Evolutionary conservation across 202 grass and related monocot species (phyloP), one percentile per base, ranked within the genome.

Genomic region (Zoysia matrella): DNA sequence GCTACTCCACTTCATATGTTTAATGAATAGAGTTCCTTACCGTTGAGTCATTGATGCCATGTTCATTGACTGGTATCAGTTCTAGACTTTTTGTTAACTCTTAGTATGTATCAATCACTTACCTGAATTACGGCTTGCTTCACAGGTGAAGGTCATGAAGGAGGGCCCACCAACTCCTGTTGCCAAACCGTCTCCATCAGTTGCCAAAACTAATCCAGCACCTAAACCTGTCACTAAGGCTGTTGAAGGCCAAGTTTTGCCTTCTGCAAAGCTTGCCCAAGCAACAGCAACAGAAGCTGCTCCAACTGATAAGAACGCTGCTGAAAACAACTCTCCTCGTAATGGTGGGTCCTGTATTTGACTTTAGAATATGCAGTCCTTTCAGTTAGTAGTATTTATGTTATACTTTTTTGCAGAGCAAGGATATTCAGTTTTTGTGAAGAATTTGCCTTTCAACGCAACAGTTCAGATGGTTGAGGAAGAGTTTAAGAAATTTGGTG

Each of bases 401-500:
- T 22, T 72, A 68, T 61, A 64, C 85, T 89, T 8, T 47, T 47
- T 2, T 98, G 40, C 72, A 99, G 96, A 81, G 73, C 90, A 86
- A 83, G 93, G 96, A 15, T 89, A 89, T 91, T 96, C 93, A n/a
- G 84, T 99, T 84, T 96, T 86, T 69, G 60, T 96, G 47, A 90
- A 88, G 56, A 87, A 87, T 86, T 86, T 99, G 77, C 91, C 93
- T 74, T 82, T 66, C 67, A 81, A 89, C 63, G 82, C 85, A 4
- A 90, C 83, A 15, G 69, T 89, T 66, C 83, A 94, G 58, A 87
- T 85, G 62, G 81, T 96, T 8, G 93, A 94, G 56, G 96, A 98
- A 54, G 89, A 90, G 44, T 99, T 95, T 67, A 94, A 92, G 83
- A 96, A 82, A 83, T 99, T 93, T 82, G 96, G 96, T 74, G 46